Percentiles rank a stretch among this genome's conserved stretches.
Conservation (phyloP, 306 rosid genomes). For the Clitoria ternatea region DNA sequence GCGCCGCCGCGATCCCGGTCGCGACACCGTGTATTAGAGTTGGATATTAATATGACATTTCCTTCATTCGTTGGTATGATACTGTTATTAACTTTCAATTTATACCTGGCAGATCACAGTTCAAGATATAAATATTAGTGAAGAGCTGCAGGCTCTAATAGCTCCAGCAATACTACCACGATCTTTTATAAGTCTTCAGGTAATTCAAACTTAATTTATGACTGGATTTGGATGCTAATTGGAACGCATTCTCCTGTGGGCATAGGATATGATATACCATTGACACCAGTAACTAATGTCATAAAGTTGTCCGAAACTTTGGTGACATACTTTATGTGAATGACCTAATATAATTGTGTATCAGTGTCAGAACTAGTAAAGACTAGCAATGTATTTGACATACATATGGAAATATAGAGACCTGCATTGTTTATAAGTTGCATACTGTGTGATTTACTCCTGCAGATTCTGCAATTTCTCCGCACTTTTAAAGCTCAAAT, state of each 20-base stretch:
- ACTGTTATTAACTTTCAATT: slow-evolving; percentile 17
- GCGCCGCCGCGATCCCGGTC: no score
- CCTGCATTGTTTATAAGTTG: not conserved
- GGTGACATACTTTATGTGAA: not conserved
- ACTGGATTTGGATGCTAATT: slow-evolving; percentile 2
- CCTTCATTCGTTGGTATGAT: not conserved
- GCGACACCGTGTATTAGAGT: no score
- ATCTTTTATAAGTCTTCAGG: slow-evolving; percentile 82
- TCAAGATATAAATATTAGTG: slow-evolving; percentile 75
- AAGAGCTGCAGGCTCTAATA: slow-evolving; percentile 73
- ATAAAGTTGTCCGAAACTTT: not conserved
- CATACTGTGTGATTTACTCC: not conserved
- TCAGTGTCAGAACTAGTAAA: not conserved
- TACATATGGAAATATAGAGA: not conserved
- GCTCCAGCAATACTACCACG: slow-evolving; percentile 93
- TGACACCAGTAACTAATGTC: not conserved
- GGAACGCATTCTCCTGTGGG: not conserved
- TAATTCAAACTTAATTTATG: slow-evolving; percentile 20
- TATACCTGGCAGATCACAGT: slow-evolving; percentile 60
- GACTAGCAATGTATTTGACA: not conserved
- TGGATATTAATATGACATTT: not conserved
- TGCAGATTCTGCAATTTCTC: slow-evolving; percentile 80
- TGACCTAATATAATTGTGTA: not conserved
- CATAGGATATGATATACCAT: not conserved
- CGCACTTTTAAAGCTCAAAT: slow-evolving; percentile 65